Evolutionary conservation across 2,329 filamentous ascomycete species (phyloP), one percentile per base, ranked within the genome.

Genomic region (Lachnellula occidentalis): DNA sequence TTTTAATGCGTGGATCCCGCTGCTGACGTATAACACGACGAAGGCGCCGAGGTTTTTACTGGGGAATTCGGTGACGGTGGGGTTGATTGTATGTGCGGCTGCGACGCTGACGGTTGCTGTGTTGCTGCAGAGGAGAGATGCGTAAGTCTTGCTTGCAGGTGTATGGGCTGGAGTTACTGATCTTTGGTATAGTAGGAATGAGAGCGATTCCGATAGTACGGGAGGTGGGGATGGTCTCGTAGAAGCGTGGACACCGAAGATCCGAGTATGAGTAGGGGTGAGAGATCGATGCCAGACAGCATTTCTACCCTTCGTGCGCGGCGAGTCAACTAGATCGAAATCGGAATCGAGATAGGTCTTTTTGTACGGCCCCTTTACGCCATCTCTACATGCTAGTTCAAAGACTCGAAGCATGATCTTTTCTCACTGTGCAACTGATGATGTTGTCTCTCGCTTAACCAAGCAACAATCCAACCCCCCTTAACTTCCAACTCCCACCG

Each of bases 1-100:
- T 2, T 66, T 66, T 53, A 65, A 64, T 37, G 61, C 63, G 17
- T 66, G 63, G 64, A 64, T 65, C 31, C 63, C 63, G 3, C 50
- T 65, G 8, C 42, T 66, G 15, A 61, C 61, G 0, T 66, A 65
- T 36, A 61, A 64, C 45, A 66, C 64, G 15, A 59, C 45, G 2
- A 61, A 63, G 21, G 63, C 63, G 1, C 64, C 64, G 2, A 50
- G 61, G 8, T 65, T 66, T 41, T 37, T 62, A 45, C 50, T 60
- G 15, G 63, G 63, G n/a, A 64, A 65, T 53, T 58, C 58, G 4
- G 61, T 64, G 4, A 65, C 64, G 1, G 62, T 63, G 0, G 61
- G 34, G 1, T 52, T 63, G 47, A 64, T 65, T 34, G 46, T 63
- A 24, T 65, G 61, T 49, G 64, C 63, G 24, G 58, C 49, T 19